Percentiles rank a stretch among this genome's conserved stretches.
These are phyloP conservation scores for Eleusine coracana DNA, from an alignment of 176 grass and related monocot species.

Conservation along the genomic window DNA sequence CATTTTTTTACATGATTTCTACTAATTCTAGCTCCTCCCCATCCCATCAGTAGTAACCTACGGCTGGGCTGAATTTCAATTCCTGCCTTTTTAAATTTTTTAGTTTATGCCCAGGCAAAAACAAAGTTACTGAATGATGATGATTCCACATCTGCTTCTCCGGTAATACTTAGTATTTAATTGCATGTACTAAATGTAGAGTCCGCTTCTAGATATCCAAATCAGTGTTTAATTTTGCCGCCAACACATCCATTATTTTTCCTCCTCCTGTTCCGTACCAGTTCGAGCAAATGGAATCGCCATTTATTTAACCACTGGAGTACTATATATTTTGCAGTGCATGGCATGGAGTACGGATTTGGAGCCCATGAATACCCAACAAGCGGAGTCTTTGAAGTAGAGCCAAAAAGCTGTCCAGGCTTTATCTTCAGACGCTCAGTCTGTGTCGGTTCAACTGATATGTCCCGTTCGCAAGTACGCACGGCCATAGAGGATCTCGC, in stretches of 20 bases:
- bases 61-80: neutral
- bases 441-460: slow-evolving; percentile 67
- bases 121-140: neutral
- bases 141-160: neutral
- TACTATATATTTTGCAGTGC: slow-evolving; percentile 47
- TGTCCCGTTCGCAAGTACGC: slow-evolving; percentile 69
- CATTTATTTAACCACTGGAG: neutral
- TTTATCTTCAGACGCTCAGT: slow-evolving; percentile 83
- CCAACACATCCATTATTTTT: neutral
- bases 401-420: slow-evolving; percentile 82
- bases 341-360: slow-evolving; percentile 92
- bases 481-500: slow-evolving; percentile 73
- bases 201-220: neutral
- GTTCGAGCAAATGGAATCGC: neutral
- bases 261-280: neutral
- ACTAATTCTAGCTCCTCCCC: neutral
- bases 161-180: neutral
- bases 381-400: slow-evolving; percentile 85
- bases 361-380: slow-evolving; percentile 87
- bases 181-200: neutral
- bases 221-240: neutral
- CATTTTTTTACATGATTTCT: neutral
- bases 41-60: neutral
- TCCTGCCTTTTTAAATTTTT: neutral
- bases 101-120: neutral